phyloP scores from a whole-genome alignment of 371 early-diverging fungal species.

The Rhizoclosmatium hyalinum region DNA sequence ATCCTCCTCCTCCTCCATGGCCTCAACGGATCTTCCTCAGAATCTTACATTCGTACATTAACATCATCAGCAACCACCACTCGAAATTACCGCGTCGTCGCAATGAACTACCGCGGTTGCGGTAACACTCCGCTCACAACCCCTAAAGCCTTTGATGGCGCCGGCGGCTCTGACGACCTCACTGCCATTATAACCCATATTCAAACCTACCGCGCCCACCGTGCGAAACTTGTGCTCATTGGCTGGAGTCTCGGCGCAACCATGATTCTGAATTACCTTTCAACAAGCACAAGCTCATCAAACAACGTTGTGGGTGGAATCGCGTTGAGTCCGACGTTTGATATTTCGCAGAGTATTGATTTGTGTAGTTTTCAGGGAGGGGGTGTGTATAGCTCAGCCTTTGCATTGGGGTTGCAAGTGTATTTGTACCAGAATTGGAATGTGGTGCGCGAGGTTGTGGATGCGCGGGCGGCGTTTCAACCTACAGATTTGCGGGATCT shows the following conservation, averaged over 20 bases:
- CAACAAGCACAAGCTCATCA: background rate
- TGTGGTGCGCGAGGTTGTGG: background rate
- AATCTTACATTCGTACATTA: conserved; percentile 7
- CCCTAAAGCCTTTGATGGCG: background rate
- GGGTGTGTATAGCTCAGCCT: conserved; percentile 12
- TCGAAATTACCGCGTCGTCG: conserved; percentile 18
- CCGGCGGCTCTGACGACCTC: conserved; percentile 5
- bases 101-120: conserved; percentile 24
- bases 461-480: background rate
- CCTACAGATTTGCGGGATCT: conserved; percentile 16
- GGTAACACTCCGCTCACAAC: conserved; percentile 11
- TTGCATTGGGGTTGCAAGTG: conserved; percentile 16
- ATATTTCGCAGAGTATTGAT: conserved; percentile 17
- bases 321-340: conserved; percentile 13
- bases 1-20: conserved; percentile 22
- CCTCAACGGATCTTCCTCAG: conserved; percentile 13
- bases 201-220: background rate
- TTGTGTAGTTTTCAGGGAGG: conserved; percentile 4
- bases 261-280: conserved; percentile 10
- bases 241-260: conserved; percentile 26
- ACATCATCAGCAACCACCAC: background rate
- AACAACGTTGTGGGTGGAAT: background rate
- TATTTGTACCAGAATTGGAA: conserved; percentile 23
- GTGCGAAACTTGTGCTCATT: conserved; percentile 14
- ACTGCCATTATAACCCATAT: background rate